These are phyloP conservation scores for Anethum foeniculum DNA, from an alignment of 140 eudicot species.

Conservation along the genomic window DNA sequence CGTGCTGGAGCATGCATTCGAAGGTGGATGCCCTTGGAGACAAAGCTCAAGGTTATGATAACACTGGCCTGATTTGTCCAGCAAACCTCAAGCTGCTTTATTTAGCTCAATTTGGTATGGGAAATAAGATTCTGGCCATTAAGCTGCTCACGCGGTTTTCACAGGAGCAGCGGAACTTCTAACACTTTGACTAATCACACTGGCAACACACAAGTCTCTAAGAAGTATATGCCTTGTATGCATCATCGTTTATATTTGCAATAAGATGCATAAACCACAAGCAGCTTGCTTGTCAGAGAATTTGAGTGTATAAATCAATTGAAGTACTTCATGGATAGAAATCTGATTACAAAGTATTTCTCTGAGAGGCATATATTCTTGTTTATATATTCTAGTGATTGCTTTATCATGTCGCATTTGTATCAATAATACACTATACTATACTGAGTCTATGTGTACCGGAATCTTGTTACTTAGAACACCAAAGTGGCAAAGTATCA, in stretches of 20 bases:
- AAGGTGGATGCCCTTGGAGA: conserved; percentile 98
- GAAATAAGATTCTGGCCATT: background rate
- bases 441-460: too few relatives aligned
- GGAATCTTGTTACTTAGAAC: too few relatives aligned
- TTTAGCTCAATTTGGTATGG: background rate
- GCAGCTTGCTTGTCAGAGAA: background rate
- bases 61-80: background rate
- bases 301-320: background rate
- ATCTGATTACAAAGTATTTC: background rate
- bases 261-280: background rate
- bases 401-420: background rate
- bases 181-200: background rate
- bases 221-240: background rate
- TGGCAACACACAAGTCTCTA: background rate
- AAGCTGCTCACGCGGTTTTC: background rate
- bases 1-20: conserved; percentile 92
- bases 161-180: background rate
- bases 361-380: too few relatives aligned
- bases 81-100: background rate
- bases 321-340: too few relatives aligned
- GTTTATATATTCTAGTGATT: background rate
- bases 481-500: too few relatives aligned
- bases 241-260: too few relatives aligned
- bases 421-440: too few relatives aligned
- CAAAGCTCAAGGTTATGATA: conserved; percentile 59